These are phyloP conservation scores for Trichoderma sp. DNA, from an alignment of 2,329 filamentous ascomycete species.

Conservation along the genomic window DNA sequence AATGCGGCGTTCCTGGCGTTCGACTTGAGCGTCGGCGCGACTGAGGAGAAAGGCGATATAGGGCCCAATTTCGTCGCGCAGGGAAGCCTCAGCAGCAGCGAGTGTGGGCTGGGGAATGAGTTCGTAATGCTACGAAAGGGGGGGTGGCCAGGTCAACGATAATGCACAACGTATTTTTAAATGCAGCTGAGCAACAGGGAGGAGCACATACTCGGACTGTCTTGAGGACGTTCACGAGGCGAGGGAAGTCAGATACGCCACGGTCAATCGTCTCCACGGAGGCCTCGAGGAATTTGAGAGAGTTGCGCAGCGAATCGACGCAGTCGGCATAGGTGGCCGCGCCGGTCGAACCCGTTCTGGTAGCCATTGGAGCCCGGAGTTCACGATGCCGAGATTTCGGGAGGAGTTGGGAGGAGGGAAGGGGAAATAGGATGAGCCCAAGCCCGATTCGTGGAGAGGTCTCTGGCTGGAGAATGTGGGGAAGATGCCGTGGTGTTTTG, in stretches of 20 bases:
- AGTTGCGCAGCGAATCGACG: slow-evolving; percentile 58
- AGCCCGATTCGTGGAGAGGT: slow-evolving; percentile 1
- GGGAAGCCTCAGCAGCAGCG: slow-evolving; percentile 74
- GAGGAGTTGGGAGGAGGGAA: slow-evolving; percentile 7
- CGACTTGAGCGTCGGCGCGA: slow-evolving; percentile 79
- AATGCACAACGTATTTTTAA: not conserved
- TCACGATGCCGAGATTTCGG: slow-evolving; percentile 18
- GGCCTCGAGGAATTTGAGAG: slow-evolving; percentile 60
- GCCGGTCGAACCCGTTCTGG: slow-evolving; percentile 28
- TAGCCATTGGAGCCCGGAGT: slow-evolving; percentile 22
- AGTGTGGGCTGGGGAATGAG: slow-evolving; percentile 83
- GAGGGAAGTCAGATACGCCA: slow-evolving; percentile 58
- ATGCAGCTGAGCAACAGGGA: not conserved
- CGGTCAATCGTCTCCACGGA: slow-evolving; percentile 56
- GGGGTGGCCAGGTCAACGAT: slow-evolving; percentile 12
- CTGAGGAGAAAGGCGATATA: slow-evolving; percentile 76
- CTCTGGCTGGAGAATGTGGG: slow-evolving; percentile 18
- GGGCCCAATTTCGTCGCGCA: slow-evolving; percentile 87
- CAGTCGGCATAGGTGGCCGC: slow-evolving; percentile 52
- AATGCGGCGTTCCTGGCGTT: slow-evolving; percentile 78
- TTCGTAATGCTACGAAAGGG: slow-evolving; percentile 72
- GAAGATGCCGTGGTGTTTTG: not conserved
- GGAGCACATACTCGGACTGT: slow-evolving; percentile 50
- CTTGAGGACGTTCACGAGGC: slow-evolving; percentile 55
- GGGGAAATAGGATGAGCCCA: not conserved